Conservation (phyloP, 192 early-diverging fungal genomes). For the Coemansia sp. region DNA sequence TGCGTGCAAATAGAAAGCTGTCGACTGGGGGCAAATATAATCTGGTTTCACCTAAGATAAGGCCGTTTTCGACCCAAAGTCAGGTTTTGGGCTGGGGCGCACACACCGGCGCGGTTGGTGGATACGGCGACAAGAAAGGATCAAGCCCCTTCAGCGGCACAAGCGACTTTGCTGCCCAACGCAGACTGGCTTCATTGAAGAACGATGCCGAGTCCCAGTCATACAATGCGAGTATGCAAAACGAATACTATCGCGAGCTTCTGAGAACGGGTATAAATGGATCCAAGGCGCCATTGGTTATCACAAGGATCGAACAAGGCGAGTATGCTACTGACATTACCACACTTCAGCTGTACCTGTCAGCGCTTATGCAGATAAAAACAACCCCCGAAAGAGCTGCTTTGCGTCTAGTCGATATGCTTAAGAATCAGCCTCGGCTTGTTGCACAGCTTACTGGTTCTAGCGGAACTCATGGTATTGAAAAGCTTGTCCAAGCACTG, state of each 20-base stretch:
- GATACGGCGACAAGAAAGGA: slow-evolving; percentile 1
- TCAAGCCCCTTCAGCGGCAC: slow-evolving; percentile 7
- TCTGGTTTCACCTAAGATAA: not conserved
- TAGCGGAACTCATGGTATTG: slow-evolving; percentile 23
- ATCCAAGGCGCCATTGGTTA: slow-evolving; percentile 36
- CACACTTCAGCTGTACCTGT: slow-evolving; percentile 49
- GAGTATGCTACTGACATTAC: slow-evolving; percentile 32
- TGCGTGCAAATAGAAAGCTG: not conserved
- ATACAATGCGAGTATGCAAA: slow-evolving; percentile 29
- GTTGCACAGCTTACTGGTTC: slow-evolving; percentile 40
- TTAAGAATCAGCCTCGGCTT: slow-evolving; percentile 39
- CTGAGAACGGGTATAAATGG: slow-evolving; percentile 36
- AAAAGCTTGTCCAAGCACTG: slow-evolving; percentile 49
- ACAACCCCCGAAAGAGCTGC: slow-evolving; percentile 46
- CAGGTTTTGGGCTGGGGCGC: slow-evolving; percentile 40
- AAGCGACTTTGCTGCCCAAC: slow-evolving; percentile 34
- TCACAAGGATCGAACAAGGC: slow-evolving; percentile 51
- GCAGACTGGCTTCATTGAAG: slow-evolving; percentile 30
- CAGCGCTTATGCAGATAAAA: slow-evolving; percentile 47
- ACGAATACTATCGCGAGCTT: slow-evolving; percentile 48
- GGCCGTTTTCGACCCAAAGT: slow-evolving; percentile 37
- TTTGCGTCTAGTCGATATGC: slow-evolving; percentile 42
- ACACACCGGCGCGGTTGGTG: slow-evolving; percentile 22
- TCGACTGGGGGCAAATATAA: not conserved
- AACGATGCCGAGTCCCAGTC: slow-evolving; percentile 36